phyloP scores from a whole-genome alignment of 495 filamentous ascomycete genomes.

The Aspergillus mulundensis region DNA sequence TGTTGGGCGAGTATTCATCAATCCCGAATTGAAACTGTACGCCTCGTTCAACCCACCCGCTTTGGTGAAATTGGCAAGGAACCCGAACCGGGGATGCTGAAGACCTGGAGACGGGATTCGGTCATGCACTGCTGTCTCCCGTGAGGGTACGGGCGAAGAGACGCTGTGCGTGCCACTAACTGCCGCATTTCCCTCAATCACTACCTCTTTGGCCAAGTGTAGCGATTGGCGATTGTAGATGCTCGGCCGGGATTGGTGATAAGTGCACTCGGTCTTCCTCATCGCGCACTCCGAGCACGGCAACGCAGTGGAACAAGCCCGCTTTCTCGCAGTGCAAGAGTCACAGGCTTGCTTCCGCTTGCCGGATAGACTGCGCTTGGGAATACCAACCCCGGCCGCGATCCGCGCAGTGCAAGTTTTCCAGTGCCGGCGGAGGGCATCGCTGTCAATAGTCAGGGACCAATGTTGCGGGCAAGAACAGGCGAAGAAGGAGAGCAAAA shows the following conservation, averaged over 20 bases:
- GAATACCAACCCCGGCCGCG: background rate
- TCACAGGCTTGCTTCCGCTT: background rate
- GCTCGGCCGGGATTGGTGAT: background rate
- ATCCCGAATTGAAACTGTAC: background rate
- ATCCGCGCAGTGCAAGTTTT: background rate
- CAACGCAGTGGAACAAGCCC: background rate
- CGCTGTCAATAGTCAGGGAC: background rate
- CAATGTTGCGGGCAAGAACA: background rate
- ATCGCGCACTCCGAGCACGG: background rate
- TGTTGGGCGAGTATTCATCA: background rate
- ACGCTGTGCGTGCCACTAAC: too few relatives aligned
- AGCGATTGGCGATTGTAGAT: background rate
- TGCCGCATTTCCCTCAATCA: too few relatives aligned
- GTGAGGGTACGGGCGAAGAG: too few relatives aligned
- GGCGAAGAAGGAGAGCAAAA: background rate
- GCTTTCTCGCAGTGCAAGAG: background rate
- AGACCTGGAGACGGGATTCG: background rate
- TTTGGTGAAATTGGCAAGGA: background rate
- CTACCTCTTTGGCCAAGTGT: background rate
- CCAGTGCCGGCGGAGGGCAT: background rate
- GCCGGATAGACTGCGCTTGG: background rate
- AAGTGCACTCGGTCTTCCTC: background rate
- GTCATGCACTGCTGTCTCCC: background rate
- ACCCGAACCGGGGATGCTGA: background rate
- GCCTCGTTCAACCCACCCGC: background rate